A percentile compares a stretch with the other conserved stretches of the same genome.
These are phyloP conservation scores for Solanum dulcamara DNA, from an alignment of 257 asterid genomes.

Conservation along the genomic window DNA sequence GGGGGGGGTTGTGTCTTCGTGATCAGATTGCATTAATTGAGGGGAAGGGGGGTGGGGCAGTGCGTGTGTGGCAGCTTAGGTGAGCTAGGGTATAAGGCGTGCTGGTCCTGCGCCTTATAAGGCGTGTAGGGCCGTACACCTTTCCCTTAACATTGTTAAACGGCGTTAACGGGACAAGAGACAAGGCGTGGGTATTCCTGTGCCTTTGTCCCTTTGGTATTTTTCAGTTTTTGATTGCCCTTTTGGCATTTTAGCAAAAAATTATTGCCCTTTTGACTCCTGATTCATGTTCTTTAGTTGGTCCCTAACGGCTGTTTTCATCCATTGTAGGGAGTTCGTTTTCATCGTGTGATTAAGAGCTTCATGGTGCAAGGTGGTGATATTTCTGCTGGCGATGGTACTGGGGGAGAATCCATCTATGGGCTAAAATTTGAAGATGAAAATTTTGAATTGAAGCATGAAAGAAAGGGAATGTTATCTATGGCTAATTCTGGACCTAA, in stretches of 20 bases:
- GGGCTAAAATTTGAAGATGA: constrained; percentile 89
- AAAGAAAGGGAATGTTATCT: constrained; percentile 85
- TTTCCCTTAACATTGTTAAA: no score
- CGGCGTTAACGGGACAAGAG: no score
- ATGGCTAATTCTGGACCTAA: constrained; percentile 91
- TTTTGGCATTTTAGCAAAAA: neutral
- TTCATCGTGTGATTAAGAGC: constrained; percentile 86
- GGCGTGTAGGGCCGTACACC: no score
- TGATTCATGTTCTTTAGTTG: neutral
- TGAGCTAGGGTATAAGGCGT: no score
- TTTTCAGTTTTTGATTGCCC: neutral
- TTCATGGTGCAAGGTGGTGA: constrained; percentile 99
- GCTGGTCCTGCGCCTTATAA: no score
- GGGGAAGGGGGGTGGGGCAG: no score
- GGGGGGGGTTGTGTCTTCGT: no score
- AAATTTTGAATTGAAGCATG: constrained; percentile 74
- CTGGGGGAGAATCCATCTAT: constrained; percentile 92
- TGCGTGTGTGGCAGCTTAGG: no score
- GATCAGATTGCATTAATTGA: no score
- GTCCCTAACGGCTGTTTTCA: constrained; percentile 5
- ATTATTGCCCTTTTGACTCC: neutral
- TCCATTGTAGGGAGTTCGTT: constrained; percentile 48
- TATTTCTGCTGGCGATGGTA: constrained; percentile 82
- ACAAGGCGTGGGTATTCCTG: no score
- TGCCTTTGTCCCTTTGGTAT: neutral